Percentiles rank a stretch among this genome's conserved stretches.
phyloP scores from a whole-genome alignment of 2,329 filamentous ascomycete species.

The Phoma sp. region DNA sequence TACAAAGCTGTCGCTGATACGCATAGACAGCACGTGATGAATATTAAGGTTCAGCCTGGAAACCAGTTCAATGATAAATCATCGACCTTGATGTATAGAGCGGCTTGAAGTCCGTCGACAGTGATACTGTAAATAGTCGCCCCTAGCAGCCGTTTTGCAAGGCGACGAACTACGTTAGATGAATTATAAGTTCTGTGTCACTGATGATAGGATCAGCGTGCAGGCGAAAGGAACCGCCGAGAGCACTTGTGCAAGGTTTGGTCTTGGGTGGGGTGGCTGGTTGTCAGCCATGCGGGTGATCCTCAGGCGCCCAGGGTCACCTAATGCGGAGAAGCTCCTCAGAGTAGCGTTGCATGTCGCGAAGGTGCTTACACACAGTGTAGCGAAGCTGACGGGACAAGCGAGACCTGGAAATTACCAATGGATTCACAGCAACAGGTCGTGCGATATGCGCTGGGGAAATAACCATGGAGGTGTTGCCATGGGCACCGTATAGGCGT shows the following conservation, averaged over 20 bases:
- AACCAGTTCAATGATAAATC: too few relatives aligned
- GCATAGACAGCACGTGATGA: too few relatives aligned
- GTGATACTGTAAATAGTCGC: too few relatives aligned
- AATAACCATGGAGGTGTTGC: constrained; percentile 15
- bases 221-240: not conserved
- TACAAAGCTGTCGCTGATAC: too few relatives aligned
- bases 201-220: too few relatives aligned
- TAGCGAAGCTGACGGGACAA: constrained; percentile 31
- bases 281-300: constrained; percentile 25
- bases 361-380: constrained; percentile 25
- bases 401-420: constrained; percentile 18
- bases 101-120: too few relatives aligned
- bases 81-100: too few relatives aligned
- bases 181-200: too few relatives aligned
- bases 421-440: not conserved
- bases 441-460: not conserved
- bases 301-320: constrained; percentile 10
- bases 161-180: too few relatives aligned
- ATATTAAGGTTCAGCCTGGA: too few relatives aligned
- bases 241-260: not conserved
- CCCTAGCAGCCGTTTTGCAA: too few relatives aligned
- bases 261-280: constrained; percentile 11
- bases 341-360: constrained; percentile 15
- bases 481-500: constrained; percentile 20
- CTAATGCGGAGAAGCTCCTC: constrained; percentile 17